These are phyloP conservation scores for Friedmanniomyces endolithicus DNA, from an alignment of 495 filamentous ascomycete genomes.

Conservation along the genomic window DNA sequence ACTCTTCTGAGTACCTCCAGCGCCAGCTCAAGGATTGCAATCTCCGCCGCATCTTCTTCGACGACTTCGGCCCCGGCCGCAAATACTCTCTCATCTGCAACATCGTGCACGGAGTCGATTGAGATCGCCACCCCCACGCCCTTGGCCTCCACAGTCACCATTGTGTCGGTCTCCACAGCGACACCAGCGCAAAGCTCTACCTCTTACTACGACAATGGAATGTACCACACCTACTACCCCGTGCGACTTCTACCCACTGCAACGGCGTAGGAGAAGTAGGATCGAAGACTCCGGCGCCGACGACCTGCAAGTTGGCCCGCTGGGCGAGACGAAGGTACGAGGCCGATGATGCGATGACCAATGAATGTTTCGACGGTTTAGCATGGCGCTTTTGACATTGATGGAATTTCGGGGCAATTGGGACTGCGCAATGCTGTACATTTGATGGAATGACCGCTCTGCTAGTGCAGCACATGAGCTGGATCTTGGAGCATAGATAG, in stretches of 20 bases:
- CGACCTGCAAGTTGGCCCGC: not conserved
- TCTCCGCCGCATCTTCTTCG: not conserved
- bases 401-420: not conserved
- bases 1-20: no score
- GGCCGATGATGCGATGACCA: not conserved
- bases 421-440: not conserved
- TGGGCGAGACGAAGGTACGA: constrained; percentile 3
- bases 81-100: not conserved
- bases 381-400: not conserved
- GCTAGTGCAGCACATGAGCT: constrained; percentile 20
- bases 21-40: no score
- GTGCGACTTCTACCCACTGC: constrained; percentile 1
- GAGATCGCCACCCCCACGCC: not conserved
- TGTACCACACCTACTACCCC: constrained; percentile 23
- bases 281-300: not conserved
- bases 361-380: not conserved
- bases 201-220: constrained; percentile 22
- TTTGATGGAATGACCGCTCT: constrained; percentile 8
- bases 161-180: constrained; percentile 8
- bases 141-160: constrained; percentile 3
- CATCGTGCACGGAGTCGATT: not conserved
- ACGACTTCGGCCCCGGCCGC: not conserved
- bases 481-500: not conserved
- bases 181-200: constrained; percentile 15
- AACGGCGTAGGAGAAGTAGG: not conserved